Evolutionary conservation across 305 asterid genomes (phyloP), one percentile per base, ranked within the genome.

Genomic region (Solanum hybrid): DNA sequence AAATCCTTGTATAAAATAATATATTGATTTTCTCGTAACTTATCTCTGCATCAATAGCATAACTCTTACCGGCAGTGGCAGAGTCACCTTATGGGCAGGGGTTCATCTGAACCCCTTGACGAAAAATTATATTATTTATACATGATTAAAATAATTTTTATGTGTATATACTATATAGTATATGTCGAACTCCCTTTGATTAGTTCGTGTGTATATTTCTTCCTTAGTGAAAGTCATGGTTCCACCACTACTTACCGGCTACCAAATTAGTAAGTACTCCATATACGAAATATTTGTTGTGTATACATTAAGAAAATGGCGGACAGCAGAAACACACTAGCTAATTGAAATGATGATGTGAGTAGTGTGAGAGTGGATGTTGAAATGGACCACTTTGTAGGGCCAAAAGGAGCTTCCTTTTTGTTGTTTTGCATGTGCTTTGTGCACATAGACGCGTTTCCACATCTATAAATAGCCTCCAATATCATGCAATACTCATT

Each of bases 261-360:
- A 17, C n/a, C 68, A 57, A 57, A 57, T 17, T 57, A 51, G 68
- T 51, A 57, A 57, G 68, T 2, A 27, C 29, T 27, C 29, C 29
- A 31, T 6, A 57, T 68, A 65, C 12, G 1, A 68, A 31, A 85
- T 85, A 45, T 84, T 3, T 85, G 27, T 31, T 10, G 41, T 29
- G 14, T 57, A 79, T 15, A 80, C 24, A 89, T 84, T 91, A 82
- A 51, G 89, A 87, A 92, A 92, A 93, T 96, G 98, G 96, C 92
- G 91, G 92, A 96, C 98, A 95, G 97, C 98, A 92, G 27, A 93
- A 90, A 83, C 95, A 92, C 98, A 96, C 94, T 93, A 32, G 33
- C 33, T 33, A 93, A 79, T 75, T 38, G 89, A 77, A 87, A 26
- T 70, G 45, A 26, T 70, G 41, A 39, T 39, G 81, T 72, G 34